Evolutionary conservation across 73 alveolate species (phyloP).

Genomic region (Symbiodinium natans): DNA sequence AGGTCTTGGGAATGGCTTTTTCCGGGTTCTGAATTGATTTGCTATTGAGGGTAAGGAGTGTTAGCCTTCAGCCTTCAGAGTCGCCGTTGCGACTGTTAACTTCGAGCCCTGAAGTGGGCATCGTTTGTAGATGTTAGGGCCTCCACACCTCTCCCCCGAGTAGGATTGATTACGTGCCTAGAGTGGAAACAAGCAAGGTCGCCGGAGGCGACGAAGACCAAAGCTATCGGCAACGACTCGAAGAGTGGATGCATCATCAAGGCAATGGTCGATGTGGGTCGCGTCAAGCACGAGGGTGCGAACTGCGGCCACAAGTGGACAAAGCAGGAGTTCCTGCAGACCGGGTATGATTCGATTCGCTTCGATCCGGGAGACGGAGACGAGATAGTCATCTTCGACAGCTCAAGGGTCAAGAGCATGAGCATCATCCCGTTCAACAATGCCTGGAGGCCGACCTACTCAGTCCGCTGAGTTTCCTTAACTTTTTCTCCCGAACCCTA

Average conservation of each 20-base stretch:
- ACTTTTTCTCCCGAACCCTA: no score
- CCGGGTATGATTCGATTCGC: constrained; percentile 33
- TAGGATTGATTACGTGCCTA: no score
- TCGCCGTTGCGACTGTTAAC: no score
- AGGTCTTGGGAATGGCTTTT: no score
- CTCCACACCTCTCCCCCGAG: no score
- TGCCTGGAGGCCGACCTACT: constrained; percentile 58
- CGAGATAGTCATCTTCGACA: constrained; percentile 59
- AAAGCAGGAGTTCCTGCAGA: not conserved
- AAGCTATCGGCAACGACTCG: constrained; percentile 54
- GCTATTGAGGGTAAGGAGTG: not conserved
- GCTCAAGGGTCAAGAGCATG: constrained; percentile 71
- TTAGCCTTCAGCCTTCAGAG: no score
- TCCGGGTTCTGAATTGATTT: no score
- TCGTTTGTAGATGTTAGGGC: no score
- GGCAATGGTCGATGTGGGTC: constrained; percentile 75
- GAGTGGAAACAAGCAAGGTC: no score
- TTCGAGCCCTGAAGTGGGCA: no score
- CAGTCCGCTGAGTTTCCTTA: not conserved
- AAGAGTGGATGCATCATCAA: constrained; percentile 18
- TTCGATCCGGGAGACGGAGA: constrained; percentile 79
- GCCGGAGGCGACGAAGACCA: constrained; percentile 64
- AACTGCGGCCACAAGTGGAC: constrained; percentile 67
- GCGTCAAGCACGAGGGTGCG: constrained; percentile 40
- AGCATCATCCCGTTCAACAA: constrained; percentile 42